Conservation (phyloP, 108 stramenopile genomes). For the Nitzschia sp. region DNA sequence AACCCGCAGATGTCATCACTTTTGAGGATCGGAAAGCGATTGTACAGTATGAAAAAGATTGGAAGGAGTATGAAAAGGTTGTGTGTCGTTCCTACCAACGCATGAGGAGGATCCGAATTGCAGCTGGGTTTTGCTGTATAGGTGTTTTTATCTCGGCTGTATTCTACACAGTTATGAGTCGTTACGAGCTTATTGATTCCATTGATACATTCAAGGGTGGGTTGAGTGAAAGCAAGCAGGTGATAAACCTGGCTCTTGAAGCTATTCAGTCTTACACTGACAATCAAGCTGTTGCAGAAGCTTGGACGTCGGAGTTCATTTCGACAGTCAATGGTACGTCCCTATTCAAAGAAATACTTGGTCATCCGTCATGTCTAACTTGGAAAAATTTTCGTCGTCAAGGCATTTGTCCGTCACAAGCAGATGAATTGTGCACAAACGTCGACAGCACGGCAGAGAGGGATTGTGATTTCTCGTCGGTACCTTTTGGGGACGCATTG, state of each 20-base stretch:
- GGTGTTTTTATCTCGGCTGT: slow-evolving; percentile 4
- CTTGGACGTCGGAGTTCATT: slow-evolving; percentile 7
- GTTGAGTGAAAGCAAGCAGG: not conserved
- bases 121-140: slow-evolving; percentile 13
- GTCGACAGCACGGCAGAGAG: not conserved
- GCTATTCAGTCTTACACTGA: not conserved
- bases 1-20: not conserved
- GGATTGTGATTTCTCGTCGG: slow-evolving; percentile 13
- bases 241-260: not conserved
- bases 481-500: slow-evolving; percentile 10
- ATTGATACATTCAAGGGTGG: not conserved
- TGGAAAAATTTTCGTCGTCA: not conserved
- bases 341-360: not conserved
- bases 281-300: not conserved
- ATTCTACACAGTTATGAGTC: slow-evolving; percentile 11
- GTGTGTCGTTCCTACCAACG: not conserved
- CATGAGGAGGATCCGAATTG: slow-evolving; percentile 3
- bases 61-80: slow-evolving; percentile 7
- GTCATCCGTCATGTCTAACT: too few relatives aligned
- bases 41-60: slow-evolving; percentile 13
- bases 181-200: not conserved
- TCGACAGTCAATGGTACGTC: slow-evolving; percentile 12
- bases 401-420: slow-evolving; percentile 13
- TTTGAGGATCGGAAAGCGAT: slow-evolving; percentile 5
- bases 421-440: slow-evolving; percentile 14